Evolutionary conservation across 352 stramenopile genomes (phyloP).

Genomic region (Globisporangium canariense): DNA sequence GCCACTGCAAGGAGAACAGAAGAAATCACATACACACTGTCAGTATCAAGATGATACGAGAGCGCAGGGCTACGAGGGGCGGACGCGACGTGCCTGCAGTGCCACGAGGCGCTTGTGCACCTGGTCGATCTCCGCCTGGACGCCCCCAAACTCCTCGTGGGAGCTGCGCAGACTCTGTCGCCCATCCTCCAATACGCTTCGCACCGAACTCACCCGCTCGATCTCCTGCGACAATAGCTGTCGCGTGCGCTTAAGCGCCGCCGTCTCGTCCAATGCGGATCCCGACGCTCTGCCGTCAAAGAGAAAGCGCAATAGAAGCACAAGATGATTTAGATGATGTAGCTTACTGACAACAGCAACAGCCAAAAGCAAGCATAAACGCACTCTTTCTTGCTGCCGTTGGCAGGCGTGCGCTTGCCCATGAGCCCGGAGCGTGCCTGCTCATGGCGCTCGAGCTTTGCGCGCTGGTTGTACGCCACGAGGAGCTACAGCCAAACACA

Average conservation of each 20-base stretch:
- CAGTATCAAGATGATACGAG: background rate
- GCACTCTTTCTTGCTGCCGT: slow-evolving; percentile 23
- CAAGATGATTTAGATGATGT: background rate
- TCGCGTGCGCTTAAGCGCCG: slow-evolving; percentile 57
- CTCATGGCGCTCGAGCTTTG: slow-evolving; percentile 56
- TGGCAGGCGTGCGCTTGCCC: slow-evolving; percentile 17
- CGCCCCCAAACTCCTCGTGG: slow-evolving; percentile 53
- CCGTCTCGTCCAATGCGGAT: slow-evolving; percentile 56
- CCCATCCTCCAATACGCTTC: slow-evolving; percentile 66
- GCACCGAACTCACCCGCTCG: slow-evolving; percentile 59
- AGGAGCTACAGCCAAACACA: slow-evolving; percentile 28
- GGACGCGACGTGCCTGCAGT: slow-evolving; percentile 28
- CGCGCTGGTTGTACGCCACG: slow-evolving; percentile 56
- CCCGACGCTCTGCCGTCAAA: slow-evolving; percentile 14
- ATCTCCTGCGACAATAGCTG: slow-evolving; percentile 75
- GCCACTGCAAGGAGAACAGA: slow-evolving; percentile 40
- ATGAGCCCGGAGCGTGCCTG: slow-evolving; percentile 48
- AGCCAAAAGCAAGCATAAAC: slow-evolving; percentile 1
- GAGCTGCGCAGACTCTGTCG: slow-evolving; percentile 54
- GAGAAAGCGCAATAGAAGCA: background rate
- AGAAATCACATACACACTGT: background rate
- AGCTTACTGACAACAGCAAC: background rate
- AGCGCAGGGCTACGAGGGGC: background rate
- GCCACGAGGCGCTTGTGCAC: slow-evolving; percentile 61
- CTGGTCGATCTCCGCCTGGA: slow-evolving; percentile 52